Conservation (phyloP, 148 eudicot species). For the Rhododendron molle region DNA sequence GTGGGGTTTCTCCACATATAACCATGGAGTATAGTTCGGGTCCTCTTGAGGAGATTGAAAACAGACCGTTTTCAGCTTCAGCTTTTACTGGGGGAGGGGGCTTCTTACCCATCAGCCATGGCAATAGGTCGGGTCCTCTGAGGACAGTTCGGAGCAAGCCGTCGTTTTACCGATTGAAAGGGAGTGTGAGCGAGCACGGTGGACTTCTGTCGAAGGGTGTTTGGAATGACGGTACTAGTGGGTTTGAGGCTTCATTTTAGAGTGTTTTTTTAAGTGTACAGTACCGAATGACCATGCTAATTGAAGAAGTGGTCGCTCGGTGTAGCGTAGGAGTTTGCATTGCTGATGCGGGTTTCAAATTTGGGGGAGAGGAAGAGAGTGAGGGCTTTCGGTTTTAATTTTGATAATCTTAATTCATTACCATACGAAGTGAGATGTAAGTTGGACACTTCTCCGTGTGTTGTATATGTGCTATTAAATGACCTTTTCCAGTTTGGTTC, state of each 20-base stretch:
- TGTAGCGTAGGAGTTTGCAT: slow-evolving; percentile 15
- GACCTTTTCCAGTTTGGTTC: neutral
- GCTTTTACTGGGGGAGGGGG: slow-evolving; percentile 42
- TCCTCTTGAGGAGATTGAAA: slow-evolving; percentile 63
- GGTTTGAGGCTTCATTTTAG: slow-evolving; percentile 50
- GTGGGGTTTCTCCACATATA: slow-evolving; percentile 49
- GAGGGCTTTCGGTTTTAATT: slow-evolving; percentile 13
- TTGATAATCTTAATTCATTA: slow-evolving; percentile 15
- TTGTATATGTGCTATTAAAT: slow-evolving; percentile 8
- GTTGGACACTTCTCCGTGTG: slow-evolving; percentile 4
- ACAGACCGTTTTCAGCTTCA: slow-evolving; percentile 67
- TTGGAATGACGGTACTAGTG: slow-evolving; percentile 37
- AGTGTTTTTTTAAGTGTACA: slow-evolving; percentile 43
- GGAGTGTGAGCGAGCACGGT: slow-evolving; percentile 90
- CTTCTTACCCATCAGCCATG: slow-evolving; percentile 57
- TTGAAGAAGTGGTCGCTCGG: slow-evolving; percentile 22
- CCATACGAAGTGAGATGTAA: slow-evolving; percentile 22
- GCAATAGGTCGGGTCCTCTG: slow-evolving; percentile 86
- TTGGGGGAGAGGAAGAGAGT: neutral
- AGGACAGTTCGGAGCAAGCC: slow-evolving; percentile 66
- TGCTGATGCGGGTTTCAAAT: slow-evolving; percentile 9
- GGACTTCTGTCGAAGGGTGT: slow-evolving; percentile 41
- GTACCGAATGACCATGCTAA: slow-evolving; percentile 31
- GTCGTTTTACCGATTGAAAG: slow-evolving; percentile 51
- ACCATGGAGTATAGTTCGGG: slow-evolving; percentile 98